Evolutionary conservation across 2,329 filamentous ascomycete genomes (phyloP), one percentile per base, ranked within the genome.

Genomic region (Penicillium italicum): DNA sequence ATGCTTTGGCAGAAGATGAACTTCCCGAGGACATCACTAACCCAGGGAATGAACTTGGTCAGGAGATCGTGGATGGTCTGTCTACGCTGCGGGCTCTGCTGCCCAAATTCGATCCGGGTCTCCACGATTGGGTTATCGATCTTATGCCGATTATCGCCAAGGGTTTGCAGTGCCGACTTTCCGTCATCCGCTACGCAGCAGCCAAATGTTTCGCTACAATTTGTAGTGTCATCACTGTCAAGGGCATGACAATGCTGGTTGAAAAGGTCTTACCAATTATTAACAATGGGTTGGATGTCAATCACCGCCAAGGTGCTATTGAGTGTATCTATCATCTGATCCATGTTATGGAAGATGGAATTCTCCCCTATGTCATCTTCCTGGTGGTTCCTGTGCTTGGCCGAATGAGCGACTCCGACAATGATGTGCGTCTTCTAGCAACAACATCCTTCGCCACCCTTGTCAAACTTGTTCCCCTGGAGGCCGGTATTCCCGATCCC

Each of bases 321-420:
- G 94, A 99, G 75, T 91, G 86, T 65, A 89, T 99, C 57, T 99
- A 99, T 71, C 94, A 99, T 74, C 79, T 99, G 56, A 99, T 99
- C 61, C 90, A 95, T 57, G 92, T 97, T 49, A 99, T 99, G 94
- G 94, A 96, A 59, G 94, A 97, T 70, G 84, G 85, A 36, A 99
- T 99, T 55, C 77, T 99, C 30, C 94, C 95, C 3, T 99, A 99
- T 68, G 94, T 99, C 60, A 97, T 99, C 67, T 99, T 99, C 84
- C 84, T 99, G 62, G 95, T 99, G 56, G 95, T 97, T 12, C 94
- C 94, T 14, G 94, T 99, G 4, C 82, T 99, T 48, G 94, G 94
- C 51, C 87, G 94, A 42, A 99, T 99, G 94, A 97, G 94, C 70
- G 94, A 99, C 72, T 96, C 93, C 0, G 93, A 99, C 70, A 93